A percentile compares a stretch with the other conserved stretches of the same genome.
phyloP scores from a whole-genome alignment of 495 filamentous ascomycete genomes.

The Aspergillus nanangensis region DNA sequence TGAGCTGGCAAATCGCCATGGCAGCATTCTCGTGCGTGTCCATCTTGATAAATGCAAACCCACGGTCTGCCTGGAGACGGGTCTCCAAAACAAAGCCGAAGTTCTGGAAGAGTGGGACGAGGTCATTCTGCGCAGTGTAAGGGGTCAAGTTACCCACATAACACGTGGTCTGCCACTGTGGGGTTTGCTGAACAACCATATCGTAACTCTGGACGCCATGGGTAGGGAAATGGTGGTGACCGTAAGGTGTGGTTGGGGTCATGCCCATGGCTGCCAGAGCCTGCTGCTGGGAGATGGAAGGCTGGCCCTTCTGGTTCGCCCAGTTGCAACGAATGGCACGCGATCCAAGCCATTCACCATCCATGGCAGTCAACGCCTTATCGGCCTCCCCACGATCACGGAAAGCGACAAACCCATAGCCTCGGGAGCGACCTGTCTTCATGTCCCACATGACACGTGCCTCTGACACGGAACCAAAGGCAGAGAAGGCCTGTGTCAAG shows the following conservation, averaged over 20 bases:
- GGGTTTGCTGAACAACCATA: slow-evolving; percentile 96
- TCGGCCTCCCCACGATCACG: slow-evolving; percentile 91
- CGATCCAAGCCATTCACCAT: slow-evolving; percentile 98
- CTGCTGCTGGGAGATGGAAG: slow-evolving; percentile 95
- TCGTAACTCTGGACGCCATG: slow-evolving; percentile 96
- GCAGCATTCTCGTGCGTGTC: slow-evolving; percentile 97
- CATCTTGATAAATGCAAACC: slow-evolving; percentile 99
- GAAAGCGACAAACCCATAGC: slow-evolving; percentile 98
- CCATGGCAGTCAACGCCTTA: slow-evolving; percentile 95
- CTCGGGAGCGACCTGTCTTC: slow-evolving; percentile 97
- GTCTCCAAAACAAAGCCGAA: slow-evolving; percentile 97
- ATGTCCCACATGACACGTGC: slow-evolving; percentile 99
- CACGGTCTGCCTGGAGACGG: slow-evolving; percentile 95
- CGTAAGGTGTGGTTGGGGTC: slow-evolving; percentile 94
- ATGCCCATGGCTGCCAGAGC: slow-evolving; percentile 97
- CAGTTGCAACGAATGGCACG: slow-evolving; percentile 99
- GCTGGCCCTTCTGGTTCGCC: slow-evolving; percentile 99
- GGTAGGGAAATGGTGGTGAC: slow-evolving; percentile 97
- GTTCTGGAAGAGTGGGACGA: slow-evolving; percentile 96
- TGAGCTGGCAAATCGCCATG: slow-evolving; percentile 97
- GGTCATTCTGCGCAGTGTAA: slow-evolving; percentile 93
- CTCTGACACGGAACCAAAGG: slow-evolving; percentile 96
- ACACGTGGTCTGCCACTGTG: slow-evolving; percentile 96
- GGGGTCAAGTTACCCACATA: slow-evolving; percentile 98
- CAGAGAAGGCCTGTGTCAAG: slow-evolving; percentile 89